Evolutionary conservation across 192 early-diverging fungal genomes (phyloP), one percentile per base, ranked within the genome.

Genomic region (Coemansia sp.): DNA sequence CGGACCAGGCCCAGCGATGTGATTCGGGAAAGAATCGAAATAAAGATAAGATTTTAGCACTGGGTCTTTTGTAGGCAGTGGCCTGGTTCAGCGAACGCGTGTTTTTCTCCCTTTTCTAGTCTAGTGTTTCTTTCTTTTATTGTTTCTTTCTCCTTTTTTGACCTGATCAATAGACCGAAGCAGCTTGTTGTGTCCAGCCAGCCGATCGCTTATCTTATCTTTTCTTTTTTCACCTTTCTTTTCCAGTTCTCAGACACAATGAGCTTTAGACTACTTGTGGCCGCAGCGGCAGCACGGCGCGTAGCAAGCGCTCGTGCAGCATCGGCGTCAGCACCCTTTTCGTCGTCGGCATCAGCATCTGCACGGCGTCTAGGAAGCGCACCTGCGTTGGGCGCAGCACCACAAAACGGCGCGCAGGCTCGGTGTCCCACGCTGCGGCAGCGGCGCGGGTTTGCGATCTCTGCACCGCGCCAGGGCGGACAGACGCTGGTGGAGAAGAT

Each of bases 401-500:
- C 5, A 7, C 8, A 30, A 28, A 56, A 31, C 54, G 32, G 30
- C 11, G 54, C 28, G 17, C 31, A 45, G 3, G 42, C 5, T 11
- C 42, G 8, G 42, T 14, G 42, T 38, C 56, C 75, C 0, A 58
- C 38, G 20, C 63, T 72, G 8, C 48, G 16, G 5, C 42, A 67
- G 8, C 70, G 52, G 38, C 79, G 79, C 67, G 56, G 67, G 25
- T 69, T 76, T 32, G 11, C 67, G 30, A 70, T 74, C 20, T 67
- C 72, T 2, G 63, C 77, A 25, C n/a, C 40, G 48, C 64, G 51
- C 54, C 67, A 48, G 34, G 60, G 63, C 56, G 68, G 72, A 22
- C 95, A 96, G 76, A 97, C 92, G 50, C 77, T 97, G 71, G 87
- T 99, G 18, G 97, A 99, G 72, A 95, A 96, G 77, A 96, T 99